Percentiles rank a stretch among this genome's conserved stretches.
phyloP scores from a whole-genome alignment of 2,329 filamentous ascomycete genomes.

The Fusarium robinianum region DNA sequence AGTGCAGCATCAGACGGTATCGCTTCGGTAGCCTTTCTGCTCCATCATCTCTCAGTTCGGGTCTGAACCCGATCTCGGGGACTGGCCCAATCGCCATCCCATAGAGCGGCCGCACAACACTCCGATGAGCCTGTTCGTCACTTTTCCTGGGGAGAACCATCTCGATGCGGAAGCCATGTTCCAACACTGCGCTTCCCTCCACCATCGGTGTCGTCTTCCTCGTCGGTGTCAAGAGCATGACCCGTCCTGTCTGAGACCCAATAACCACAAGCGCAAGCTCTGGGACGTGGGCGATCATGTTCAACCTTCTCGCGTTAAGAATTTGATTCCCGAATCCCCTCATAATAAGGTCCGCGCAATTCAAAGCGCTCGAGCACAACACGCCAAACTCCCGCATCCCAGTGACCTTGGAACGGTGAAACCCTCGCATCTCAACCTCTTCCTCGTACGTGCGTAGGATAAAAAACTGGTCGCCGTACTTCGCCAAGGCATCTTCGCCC shows the following conservation, averaged over 20 bases:
- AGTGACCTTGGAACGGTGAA: conserved; percentile 31
- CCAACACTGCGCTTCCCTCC: conserved; percentile 33
- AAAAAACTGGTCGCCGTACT: conserved; percentile 28
- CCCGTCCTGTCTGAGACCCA: conserved; percentile 69
- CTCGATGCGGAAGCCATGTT: conserved; percentile 58
- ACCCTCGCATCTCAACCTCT: conserved; percentile 53
- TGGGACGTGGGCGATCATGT: conserved; percentile 67
- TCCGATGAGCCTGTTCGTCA: conserved; percentile 51
- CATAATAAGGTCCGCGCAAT: conserved; percentile 30
- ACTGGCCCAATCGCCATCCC: conserved; percentile 71
- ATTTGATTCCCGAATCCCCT: conserved; percentile 36
- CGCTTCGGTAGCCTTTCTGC: conserved; percentile 47
- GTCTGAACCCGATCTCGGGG: conserved; percentile 48
- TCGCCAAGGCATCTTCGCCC: conserved; percentile 13
- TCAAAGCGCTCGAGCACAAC: conserved; percentile 39
- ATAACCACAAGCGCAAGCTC: conserved; percentile 71
- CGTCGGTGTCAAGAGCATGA: conserved; percentile 63
- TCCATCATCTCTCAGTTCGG: conserved; percentile 23
- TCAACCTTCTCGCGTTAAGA: conserved; percentile 50
- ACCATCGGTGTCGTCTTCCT: conserved; percentile 36
- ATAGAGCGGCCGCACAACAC: conserved; percentile 58
- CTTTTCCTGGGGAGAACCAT: conserved; percentile 52
- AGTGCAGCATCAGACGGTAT: conserved; percentile 74
- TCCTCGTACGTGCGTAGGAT: conserved; percentile 55
- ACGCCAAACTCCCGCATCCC: conserved; percentile 38